Conservation (phyloP, 805 yeast genomes). For the Teunomyces cretensis region DNA sequence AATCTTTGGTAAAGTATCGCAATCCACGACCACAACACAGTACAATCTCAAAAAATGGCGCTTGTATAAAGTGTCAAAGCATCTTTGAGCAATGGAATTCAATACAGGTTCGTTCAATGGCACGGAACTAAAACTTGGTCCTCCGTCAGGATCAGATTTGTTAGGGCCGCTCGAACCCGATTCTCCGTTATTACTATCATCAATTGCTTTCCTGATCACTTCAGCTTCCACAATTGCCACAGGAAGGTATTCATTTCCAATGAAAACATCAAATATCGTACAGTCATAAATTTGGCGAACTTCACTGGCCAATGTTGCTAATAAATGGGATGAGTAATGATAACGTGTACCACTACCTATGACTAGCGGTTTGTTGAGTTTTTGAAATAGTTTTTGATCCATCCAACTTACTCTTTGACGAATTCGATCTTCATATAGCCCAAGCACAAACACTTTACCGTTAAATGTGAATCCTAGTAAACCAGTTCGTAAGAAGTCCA, state of each 20-base stretch:
- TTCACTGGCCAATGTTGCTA: conserved; percentile 78
- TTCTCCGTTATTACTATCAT: conserved; percentile 19
- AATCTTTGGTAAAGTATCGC: conserved; percentile 81
- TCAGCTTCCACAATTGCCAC: conserved; percentile 82
- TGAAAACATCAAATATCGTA: conserved; percentile 81
- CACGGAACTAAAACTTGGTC: conserved; percentile 22
- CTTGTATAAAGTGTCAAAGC: conserved; percentile 42
- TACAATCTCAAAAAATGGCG: conserved; percentile 74
- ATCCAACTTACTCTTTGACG: conserved; percentile 72
- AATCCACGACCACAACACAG: conserved; percentile 78
- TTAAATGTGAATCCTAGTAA: conserved; percentile 82
- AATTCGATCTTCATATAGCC: conserved; percentile 88
- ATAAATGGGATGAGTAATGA: conserved; percentile 84
- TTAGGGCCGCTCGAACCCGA: conserved; percentile 17
- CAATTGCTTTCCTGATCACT: conserved; percentile 37
- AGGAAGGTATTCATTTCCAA: conserved; percentile 79
- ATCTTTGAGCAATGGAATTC: conserved; percentile 43
- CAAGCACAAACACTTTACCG: conserved; percentile 85
- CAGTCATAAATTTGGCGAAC: conserved; percentile 85
- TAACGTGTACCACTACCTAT: conserved; percentile 49
- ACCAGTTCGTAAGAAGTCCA: conserved; percentile 88
- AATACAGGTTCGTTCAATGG: conserved; percentile 45
- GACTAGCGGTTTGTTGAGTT: conserved; percentile 30
- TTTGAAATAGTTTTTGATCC: conserved; percentile 44
- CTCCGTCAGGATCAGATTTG: conserved; percentile 14